Percentiles rank a stretch among this genome's conserved stretches.
Evolutionary conservation across 257 asterid genomes (phyloP).

Genomic region (Fraxinus pennsylvanica): DNA sequence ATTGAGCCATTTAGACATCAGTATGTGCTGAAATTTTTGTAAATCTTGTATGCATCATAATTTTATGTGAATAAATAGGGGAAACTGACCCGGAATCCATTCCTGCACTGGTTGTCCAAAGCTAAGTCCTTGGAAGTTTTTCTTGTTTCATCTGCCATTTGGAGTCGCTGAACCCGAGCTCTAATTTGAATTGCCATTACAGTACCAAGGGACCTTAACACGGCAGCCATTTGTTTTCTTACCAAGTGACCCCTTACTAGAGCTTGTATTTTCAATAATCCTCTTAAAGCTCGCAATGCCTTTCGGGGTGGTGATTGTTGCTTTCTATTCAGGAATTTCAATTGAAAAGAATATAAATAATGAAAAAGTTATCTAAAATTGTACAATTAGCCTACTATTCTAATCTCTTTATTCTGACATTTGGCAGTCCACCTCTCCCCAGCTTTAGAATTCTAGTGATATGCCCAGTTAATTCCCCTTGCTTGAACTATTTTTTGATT

Average conservation of each 20-base stretch:
- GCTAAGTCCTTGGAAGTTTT: slow-evolving; percentile 27
- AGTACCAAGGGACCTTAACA: slow-evolving; percentile 59
- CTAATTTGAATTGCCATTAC: slow-evolving; percentile 66
- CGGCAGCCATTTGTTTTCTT: slow-evolving; percentile 56
- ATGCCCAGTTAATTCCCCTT: too few species aligned
- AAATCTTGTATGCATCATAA: background rate
- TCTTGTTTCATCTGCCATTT: slow-evolving; percentile 47
- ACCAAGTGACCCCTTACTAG: slow-evolving; percentile 74
- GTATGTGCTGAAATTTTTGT: background rate
- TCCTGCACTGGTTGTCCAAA: slow-evolving; percentile 30
- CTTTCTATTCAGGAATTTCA: too few species aligned
- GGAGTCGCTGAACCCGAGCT: slow-evolving; percentile 63
- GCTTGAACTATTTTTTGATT: too few species aligned
- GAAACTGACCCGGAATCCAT: slow-evolving; percentile 33
- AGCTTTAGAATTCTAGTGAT: too few species aligned
- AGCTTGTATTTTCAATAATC: slow-evolving; percentile 77
- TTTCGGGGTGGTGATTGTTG: slow-evolving; percentile 8
- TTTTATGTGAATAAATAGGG: background rate
- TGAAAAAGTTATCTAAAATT: too few species aligned
- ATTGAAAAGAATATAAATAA: too few species aligned
- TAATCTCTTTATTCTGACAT: too few species aligned
- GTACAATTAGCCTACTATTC: too few species aligned
- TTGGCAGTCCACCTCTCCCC: too few species aligned
- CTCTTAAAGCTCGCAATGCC: slow-evolving; percentile 67
- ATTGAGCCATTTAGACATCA: background rate